These are phyloP conservation scores for Melanomma pulvis-pyrius DNA, from an alignment of 495 filamentous ascomycete species.

Conservation along the genomic window DNA sequence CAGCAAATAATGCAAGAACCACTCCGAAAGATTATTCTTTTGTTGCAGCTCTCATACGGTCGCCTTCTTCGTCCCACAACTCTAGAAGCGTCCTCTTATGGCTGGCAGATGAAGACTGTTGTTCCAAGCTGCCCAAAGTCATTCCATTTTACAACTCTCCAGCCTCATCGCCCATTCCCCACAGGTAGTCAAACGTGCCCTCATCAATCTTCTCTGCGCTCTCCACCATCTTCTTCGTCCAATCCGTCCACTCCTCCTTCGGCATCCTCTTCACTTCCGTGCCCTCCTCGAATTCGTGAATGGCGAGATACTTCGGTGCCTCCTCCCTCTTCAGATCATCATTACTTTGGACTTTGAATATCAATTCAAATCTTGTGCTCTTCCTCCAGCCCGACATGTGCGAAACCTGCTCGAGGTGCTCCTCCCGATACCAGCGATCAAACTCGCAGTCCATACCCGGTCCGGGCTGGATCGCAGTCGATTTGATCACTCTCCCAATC, in stretches of 20 bases:
- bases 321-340: conserved; percentile 8
- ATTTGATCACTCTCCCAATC: conserved; percentile 29
- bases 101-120: no score
- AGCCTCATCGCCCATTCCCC: conserved; percentile 9
- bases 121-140: no score
- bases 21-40: no score
- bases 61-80: no score
- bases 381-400: conserved; percentile 26
- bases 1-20: no score
- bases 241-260: conserved; percentile 17
- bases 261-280: conserved; percentile 7
- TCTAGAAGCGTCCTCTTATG: no score
- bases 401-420: conserved; percentile 32
- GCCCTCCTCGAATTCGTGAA: conserved; percentile 32
- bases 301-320: conserved; percentile 26
- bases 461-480: conserved; percentile 29
- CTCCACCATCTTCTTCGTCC: conserved; percentile 29
- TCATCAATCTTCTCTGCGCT: conserved; percentile 16
- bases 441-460: conserved; percentile 30
- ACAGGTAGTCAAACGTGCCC: conserved; percentile 16
- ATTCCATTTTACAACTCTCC: background rate
- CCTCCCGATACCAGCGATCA: conserved; percentile 31
- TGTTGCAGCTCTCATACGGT: no score
- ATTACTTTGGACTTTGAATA: conserved; percentile 29
- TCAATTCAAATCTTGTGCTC: conserved; percentile 29